Evolutionary conservation across 352 stramenopile genomes (phyloP), one percentile per base, ranked within the genome.

Genomic region (Albugo laibachii): DNA sequence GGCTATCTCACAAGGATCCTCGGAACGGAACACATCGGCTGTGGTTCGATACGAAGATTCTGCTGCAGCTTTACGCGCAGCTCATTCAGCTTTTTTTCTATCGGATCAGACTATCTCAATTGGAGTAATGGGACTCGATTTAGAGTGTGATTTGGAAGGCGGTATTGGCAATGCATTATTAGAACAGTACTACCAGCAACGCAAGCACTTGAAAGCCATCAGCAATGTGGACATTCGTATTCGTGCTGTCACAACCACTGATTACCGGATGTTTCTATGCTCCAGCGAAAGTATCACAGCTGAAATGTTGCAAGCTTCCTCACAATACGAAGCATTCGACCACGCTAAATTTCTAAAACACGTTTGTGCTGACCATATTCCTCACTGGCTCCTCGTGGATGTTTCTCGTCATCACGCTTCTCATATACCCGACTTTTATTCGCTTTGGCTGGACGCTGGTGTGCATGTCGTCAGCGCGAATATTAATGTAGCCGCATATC

Each of bases 51-150:
- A 78, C 51, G 57, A 73, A 24, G 80, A 97, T 56, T 93, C 86
- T 24, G 87, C 84, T 1, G 69, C 82, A 34, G 92, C 93, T 34
- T 60, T 98, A 20, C 80, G 91, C 31, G 86, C 91, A 4, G 82
- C 95, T 11, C 93, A 98, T 65, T 87, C 89, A 35, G 84, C 85
- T 3, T 98, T 98, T 63, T 92, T 94, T 49, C 63, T 98, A 14
- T 95, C 83, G 6, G 72, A 95, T 56, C 84, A 92, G 44, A 93
- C 75, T 10, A 83, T 96, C 45, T 88, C 80, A 27, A 89, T 97
- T 15, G 92, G 78, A 36, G 57, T 98, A 34, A 62, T 97, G 36
- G 88, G 88, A 5, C 65, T 83, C 1, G 78, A 91, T 43, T 68
- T 83, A 41, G 50, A 61, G 1, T 31, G 24, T 31, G 62, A 73